Conservation (phyloP, 2,329 filamentous ascomycete species). For the Colletotrichum theobromicola region DNA sequence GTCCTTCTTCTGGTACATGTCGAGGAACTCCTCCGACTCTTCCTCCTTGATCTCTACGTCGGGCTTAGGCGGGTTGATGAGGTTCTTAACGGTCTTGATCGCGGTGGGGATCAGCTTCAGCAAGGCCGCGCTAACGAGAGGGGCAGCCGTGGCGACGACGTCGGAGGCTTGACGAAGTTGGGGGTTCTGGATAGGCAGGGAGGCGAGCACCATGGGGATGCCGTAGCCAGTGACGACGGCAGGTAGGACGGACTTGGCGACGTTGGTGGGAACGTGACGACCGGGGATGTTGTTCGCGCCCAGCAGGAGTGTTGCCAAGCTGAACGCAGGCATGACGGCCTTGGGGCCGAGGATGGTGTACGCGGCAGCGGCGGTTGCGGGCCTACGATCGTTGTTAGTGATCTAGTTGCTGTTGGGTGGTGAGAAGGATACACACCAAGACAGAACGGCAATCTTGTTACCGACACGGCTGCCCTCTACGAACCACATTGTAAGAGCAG, state of each 20-base stretch:
- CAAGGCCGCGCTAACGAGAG: not conserved
- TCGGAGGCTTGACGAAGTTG: not conserved
- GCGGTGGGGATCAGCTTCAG: not conserved
- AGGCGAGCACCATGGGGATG: not conserved
- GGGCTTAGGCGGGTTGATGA: not conserved
- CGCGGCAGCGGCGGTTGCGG: not conserved
- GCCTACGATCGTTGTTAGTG: not conserved
- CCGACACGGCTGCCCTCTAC: not conserved
- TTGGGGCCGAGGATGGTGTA: not conserved
- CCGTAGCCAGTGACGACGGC: not conserved
- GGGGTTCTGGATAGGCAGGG: not conserved
- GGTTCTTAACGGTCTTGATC: not conserved
- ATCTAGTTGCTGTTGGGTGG: not conserved
- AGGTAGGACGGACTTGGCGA: not conserved
- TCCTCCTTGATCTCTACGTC: not conserved
- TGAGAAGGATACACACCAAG: not conserved
- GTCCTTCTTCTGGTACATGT: conserved; percentile 1
- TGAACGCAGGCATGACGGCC: not conserved
- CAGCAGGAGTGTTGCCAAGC: not conserved
- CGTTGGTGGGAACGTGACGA: not conserved
- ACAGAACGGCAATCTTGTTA: not conserved
- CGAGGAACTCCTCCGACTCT: not conserved
- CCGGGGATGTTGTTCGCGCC: not conserved
- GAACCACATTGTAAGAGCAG: not conserved
- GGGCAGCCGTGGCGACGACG: not conserved